Percentiles rank a stretch among this genome's conserved stretches.
These are phyloP conservation scores for Rosa hybrid DNA, from an alignment of 331 rosid genomes.

Conservation along the genomic window DNA sequence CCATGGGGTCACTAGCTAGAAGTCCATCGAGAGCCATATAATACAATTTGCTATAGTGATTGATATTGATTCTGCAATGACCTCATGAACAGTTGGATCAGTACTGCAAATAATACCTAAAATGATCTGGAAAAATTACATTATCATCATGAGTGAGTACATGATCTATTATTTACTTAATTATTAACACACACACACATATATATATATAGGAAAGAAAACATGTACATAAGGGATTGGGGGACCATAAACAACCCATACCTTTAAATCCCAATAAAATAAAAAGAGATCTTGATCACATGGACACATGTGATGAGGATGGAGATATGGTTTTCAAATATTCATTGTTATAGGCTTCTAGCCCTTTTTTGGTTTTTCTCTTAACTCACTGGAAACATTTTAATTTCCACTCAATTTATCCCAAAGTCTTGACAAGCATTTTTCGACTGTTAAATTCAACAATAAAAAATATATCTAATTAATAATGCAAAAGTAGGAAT, in stretches of 20 bases:
- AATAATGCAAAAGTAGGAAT: background rate
- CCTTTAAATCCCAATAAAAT: constrained; percentile 68
- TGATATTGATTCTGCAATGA: constrained; percentile 22
- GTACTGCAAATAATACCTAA: constrained; percentile 16
- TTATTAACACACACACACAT: constrained; percentile 4
- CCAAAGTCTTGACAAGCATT: background rate
- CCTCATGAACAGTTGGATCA: constrained; percentile 18
- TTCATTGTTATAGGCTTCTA: background rate
- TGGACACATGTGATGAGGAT: constrained; percentile 81
- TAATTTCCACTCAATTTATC: background rate
- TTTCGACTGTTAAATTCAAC: background rate
- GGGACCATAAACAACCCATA: constrained; percentile 98
- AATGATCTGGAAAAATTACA: constrained; percentile 24
- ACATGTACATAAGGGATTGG: constrained; percentile 48
- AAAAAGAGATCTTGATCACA: constrained; percentile 73
- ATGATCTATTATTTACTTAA: background rate
- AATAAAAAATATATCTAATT: background rate
- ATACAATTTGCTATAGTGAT: constrained; percentile 10
- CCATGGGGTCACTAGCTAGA: constrained; percentile 15
- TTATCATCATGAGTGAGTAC: background rate
- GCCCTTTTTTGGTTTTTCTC: constrained; percentile 6
- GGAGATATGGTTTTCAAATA: constrained; percentile 43
- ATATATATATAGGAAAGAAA: constrained; percentile 17
- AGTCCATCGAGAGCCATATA: constrained; percentile 10
- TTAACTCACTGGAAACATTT: background rate